These are phyloP conservation scores for Scleroderma citrinum DNA, from an alignment of 768 basidiomycete genomes.

Conservation along the genomic window DNA sequence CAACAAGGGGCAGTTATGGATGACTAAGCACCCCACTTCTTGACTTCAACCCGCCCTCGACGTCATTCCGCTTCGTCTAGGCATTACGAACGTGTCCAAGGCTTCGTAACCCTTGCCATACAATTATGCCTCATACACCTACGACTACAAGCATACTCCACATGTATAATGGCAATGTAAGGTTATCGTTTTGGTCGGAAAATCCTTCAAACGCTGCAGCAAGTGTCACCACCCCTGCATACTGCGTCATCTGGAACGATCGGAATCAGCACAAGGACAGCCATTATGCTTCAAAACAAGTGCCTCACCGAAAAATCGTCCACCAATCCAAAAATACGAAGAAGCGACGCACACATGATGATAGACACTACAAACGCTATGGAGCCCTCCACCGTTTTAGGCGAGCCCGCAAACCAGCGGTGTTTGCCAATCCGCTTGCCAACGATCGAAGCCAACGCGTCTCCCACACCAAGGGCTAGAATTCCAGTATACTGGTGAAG, in stretches of 20 bases:
- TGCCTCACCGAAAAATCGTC: conserved; percentile 73
- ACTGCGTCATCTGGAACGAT: conserved; percentile 53
- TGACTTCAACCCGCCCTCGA: neutral
- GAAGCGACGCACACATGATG: conserved; percentile 57
- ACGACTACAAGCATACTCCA: conserved; percentile 81
- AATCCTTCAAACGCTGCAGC: conserved; percentile 82
- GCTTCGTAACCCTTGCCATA: neutral
- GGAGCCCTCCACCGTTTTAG: conserved; percentile 91
- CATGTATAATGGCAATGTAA: conserved; percentile 92
- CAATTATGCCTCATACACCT: conserved; percentile 24
- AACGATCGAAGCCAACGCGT: conserved; percentile 90
- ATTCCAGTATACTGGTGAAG: conserved; percentile 78
- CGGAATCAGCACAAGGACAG: no score
- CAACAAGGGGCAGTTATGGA: neutral
- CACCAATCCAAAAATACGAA: conserved; percentile 64
- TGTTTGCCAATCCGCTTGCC: conserved; percentile 78
- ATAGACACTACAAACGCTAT: conserved; percentile 74
- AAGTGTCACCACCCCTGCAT: conserved; percentile 54
- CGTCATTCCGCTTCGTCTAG: conserved; percentile 2
- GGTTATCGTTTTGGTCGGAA: conserved; percentile 95
- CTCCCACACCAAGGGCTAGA: conserved; percentile 85
- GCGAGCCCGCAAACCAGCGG: conserved; percentile 78
- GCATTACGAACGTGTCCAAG: neutral
- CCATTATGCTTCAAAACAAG: no score
- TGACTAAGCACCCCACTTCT: conserved; percentile 11